Base-by-base conservation (phyloP, 2,329 filamentous ascomycete species). In the Helicocarpus griseus region DNA sequence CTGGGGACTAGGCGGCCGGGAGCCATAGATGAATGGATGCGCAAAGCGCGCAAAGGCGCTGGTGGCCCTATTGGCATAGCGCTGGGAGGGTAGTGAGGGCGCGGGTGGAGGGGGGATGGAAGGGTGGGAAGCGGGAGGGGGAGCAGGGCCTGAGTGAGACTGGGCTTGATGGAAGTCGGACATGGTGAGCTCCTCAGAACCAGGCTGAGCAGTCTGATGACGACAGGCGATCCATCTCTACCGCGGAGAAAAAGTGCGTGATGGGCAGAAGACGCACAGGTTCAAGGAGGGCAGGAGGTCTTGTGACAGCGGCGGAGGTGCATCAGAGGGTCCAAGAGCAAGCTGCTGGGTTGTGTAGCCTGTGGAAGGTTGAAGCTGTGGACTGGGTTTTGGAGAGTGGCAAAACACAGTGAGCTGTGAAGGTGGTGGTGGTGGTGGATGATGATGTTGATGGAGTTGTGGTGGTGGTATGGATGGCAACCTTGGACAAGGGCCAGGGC, bases 1-100 rank as follows among this genome's bases (percentile, higher is more conserved):
- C 60, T 77, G 73, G 53, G 74, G 73, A 62, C 75, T 79, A 40
- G 77, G 71, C 31, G 77, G 76, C 44, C 77, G 70, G 55, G 76
- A 77, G 58, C 71, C 75, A 51, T 76, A 77, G 52, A 75, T 72
- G 62, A 79, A 76, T 19, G 76, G 74, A 61, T 78, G 76, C 46
- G 75, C 74, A 56, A 80, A 73, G 58, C 77, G 72, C 57, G 76
- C 75, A 48, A 74, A 59, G 52, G 72, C 71, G 61, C 65, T 73
- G 54, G 71, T 71, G 40, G 72, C 72, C 53, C 71, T 68, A 54
- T 69, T 65, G 28, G 70, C 67, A 61, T 74, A 73, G 56, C 65
- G 63, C 57, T 67, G 65, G 50, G 67, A 63, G 39, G 65, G 66
- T 39, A 66, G 59, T 48, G 65, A 65, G 58, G 60, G 61, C 54